Conservation (phyloP, 169 alveolate species). For the Cryptosporidium parvum region DNA sequence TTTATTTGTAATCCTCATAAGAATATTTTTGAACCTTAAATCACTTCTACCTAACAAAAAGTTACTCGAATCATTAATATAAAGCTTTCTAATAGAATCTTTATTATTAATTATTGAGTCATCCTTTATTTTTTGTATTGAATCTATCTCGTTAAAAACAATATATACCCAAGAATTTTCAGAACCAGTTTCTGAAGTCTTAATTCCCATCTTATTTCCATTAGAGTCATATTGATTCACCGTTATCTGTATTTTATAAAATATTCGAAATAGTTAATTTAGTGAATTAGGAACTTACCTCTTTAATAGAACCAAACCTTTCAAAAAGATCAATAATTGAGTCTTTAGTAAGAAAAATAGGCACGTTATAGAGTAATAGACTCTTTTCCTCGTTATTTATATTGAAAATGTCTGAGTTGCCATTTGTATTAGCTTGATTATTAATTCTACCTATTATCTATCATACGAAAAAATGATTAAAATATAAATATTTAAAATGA, state of each 20-base stretch:
- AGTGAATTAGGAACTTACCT: conserved; percentile 26
- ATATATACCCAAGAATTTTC: conserved; percentile 56
- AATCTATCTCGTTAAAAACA: not conserved
- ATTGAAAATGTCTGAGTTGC: not conserved
- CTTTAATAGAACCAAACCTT: conserved; percentile 38
- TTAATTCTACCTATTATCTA: conserved; percentile 61
- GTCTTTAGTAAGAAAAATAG: not conserved
- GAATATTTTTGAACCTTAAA: conserved; percentile 13
- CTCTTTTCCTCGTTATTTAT: conserved; percentile 11
- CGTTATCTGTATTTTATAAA: not conserved
- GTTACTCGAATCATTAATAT: not conserved
- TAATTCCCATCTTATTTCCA: not conserved
- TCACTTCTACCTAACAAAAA: not conserved
- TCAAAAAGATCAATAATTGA: conserved; percentile 12
- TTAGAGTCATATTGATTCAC: not conserved
- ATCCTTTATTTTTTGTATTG: conserved; percentile 36
- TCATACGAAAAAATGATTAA: not conserved
- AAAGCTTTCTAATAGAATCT: conserved; percentile 11
- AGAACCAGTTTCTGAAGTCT: no score
- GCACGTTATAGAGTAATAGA: conserved; percentile 25
- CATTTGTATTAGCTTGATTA: not conserved
- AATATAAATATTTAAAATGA: not conserved
- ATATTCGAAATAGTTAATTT: not conserved
- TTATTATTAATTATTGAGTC: not conserved
- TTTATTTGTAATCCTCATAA: not conserved